Evolutionary conservation across 805 yeast genomes (phyloP), one percentile per base, ranked within the genome.

Genomic region (Metahyphopichia silvanorum): DNA sequence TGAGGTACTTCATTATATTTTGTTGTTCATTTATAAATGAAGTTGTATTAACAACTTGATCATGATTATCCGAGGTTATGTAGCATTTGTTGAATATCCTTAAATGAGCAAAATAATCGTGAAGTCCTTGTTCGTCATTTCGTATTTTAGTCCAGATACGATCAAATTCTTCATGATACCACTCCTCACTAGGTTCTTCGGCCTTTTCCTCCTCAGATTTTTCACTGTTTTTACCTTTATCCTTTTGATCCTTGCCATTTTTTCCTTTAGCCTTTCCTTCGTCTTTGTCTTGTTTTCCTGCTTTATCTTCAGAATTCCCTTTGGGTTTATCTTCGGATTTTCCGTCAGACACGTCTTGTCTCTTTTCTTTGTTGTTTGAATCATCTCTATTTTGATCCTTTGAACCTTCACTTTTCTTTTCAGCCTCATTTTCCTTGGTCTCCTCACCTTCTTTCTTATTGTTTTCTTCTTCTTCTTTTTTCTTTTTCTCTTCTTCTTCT

Each of bases 81-180:
- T 29, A 55, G 34, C 63, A 55, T 36, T 45, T 42, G 39, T 51
- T 44, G 32, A 43, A 58, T 1, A 57, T 33, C 29, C 44, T 43
- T 18, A 55, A 29, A 32, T 54, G 51, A 9, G 53, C 43, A 16
- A 55, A 31, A 18, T 42, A 50, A 30, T 52, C 49, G 35, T 55
- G 59, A 7, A 57, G 25, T 1, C 23, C 21, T 26, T 51, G 55
- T 29, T 60, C 46, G 20, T 54, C 51, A 1, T 21, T n/a, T 5
- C 26, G 32, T 21, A 54, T 47, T 10, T 21, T 32, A 2, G 39
- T 25, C 50, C 57, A 42, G 24, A 32, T 18, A 7, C 17, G 26
- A 10, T 40, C 39, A 14, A 18, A 18, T 17, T 4, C 16, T 35
- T 31, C 36, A 20, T 33, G 25, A 19, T 29, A 26, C 25, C 24